Percentiles rank a stretch among this genome's conserved stretches.
phyloP scores from a whole-genome alignment of 2,329 filamentous ascomycete species.

The Pseudocercospora fuligena region DNA sequence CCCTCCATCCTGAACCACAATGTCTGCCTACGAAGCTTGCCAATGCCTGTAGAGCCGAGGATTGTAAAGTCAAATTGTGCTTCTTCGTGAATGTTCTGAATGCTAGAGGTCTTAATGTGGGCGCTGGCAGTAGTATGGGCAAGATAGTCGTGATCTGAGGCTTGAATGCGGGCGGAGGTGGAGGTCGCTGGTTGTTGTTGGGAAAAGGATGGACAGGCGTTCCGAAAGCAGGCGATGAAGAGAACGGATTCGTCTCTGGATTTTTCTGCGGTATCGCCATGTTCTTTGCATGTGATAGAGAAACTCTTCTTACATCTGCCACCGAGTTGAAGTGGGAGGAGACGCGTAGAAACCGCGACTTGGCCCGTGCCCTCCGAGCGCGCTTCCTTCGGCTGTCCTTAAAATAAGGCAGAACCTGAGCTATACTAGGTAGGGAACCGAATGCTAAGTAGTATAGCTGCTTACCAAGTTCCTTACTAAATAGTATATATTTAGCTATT shows the following conservation, averaged over 20 bases:
- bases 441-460: not conserved
- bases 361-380: not conserved
- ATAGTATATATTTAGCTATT: not conserved
- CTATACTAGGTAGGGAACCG: not conserved
- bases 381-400: not conserved
- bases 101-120: conserved; percentile 84
- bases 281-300: not conserved
- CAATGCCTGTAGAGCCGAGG: conserved; percentile 80
- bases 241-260: conserved; percentile 53
- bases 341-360: not conserved
- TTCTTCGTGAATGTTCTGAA: conserved; percentile 98
- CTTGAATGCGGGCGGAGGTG: conserved; percentile 54
- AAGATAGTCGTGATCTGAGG: conserved; percentile 70
- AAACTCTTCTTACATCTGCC: not conserved
- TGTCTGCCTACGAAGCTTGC: conserved; percentile 90
- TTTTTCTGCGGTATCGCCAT: conserved; percentile 24
- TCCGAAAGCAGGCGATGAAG: conserved; percentile 87
- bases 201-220: conserved; percentile 79
- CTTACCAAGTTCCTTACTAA: not conserved
- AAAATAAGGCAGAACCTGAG: not conserved
- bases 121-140: conserved; percentile 85
- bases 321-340: not conserved
- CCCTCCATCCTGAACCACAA: conserved; percentile 94
- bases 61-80: conserved; percentile 89
- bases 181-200: conserved; percentile 37